Evolutionary conservation across 1,284 basidiomycete species (phyloP), one percentile per base, ranked within the genome.

Genomic region (Cryptococcus sp.): DNA sequence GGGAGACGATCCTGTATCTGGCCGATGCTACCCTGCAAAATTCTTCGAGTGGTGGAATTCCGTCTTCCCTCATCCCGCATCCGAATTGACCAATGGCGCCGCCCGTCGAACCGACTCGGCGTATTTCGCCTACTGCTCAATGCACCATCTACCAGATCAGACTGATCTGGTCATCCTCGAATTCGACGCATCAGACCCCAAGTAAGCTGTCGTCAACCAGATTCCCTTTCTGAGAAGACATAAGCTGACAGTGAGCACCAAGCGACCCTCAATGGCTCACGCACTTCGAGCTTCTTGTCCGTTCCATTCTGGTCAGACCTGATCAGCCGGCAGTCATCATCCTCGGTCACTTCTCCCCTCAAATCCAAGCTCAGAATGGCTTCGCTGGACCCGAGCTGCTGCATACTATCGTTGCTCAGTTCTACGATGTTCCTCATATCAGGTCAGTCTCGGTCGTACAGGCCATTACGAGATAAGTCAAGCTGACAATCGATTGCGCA

Each of bases 31-130:
- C 77, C 93, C 93, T 0, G 86, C 89, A n/a, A 85, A 86, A 48
- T 90, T 97, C 80, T 96, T 96, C 81, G 83, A 88, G 57, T 97
- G 93, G 93, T 94, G 93, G 89, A 92, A 94, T 79, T 84, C 83
- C 51, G 85, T 96, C 11, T 97, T 97, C 80, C 93, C 93, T 1
- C 91, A 97, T 77, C 93, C 93, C 0, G 90, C 90, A 1, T 91
- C 90, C 10, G 93, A 96, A 76, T 84, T 97, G 65, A 96, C 93
- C n/a, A 96, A 96, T 75, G 93, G 93, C 27, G 93, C 93, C 1
- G 88, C 93, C 82, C 84, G 91, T 19, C 85, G 87, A 49, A 92
- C 91, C 39, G 89, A 89, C 77, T 93, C 93, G 7, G 88, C 87
- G 4, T 97, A 97, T 80, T 97, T 92, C 81, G 89, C 88, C 11